Base-by-base conservation (phyloP, 306 rosid genomes). In the Vigna angularis region DNA sequence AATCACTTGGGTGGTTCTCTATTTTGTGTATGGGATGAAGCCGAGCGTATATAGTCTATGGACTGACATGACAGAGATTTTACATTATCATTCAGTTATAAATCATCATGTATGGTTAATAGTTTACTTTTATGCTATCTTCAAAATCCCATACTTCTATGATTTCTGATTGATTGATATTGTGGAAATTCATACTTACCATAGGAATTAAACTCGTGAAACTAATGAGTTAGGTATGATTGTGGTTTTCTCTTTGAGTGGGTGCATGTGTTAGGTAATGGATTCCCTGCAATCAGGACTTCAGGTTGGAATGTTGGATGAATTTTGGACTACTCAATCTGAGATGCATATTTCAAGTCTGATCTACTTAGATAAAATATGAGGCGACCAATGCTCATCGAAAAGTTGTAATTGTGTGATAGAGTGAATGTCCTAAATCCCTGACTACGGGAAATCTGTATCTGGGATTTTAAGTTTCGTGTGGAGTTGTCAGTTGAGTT, bases 341-440 rank as follows among this genome's bases (percentile, higher is more conserved):
- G 10, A 2, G 42, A 59, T 28, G 18, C 18, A 6, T 13, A 59
- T 12, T 55, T 11, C 28, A 59, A 59, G 40, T 26, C 65, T 58
- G 65, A 5, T 26, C 30, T 26, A 6, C 32, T 26, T 40, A 28
- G 38, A 26, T 12, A 58, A 58, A 26, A 58, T 56, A 22, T 58
- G 65, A 26, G 38, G 13, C 1, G 17, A 11, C 17, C 9, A 13
- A 4, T 58, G 16, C 13, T 59, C 18, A 59, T 28, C 42, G 11
- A 12, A 58, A 3, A 1, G 18, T 28, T 59, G 18, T 4, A 59
- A 28, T 28, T 28, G 42, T 30, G 66, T 28, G 40, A 59, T 14
- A 28, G 42, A 14, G 42, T 59, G 66, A 26, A 59, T 28, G 66
- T 59, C 11, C 15, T 59, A 59, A 59, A 26, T 28, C 66, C 66